A percentile compares a stretch with the other conserved stretches of the same genome.
Evolutionary conservation across 2,329 filamentous ascomycete species (phyloP).

Genomic region (Fusarium caatingaense): DNA sequence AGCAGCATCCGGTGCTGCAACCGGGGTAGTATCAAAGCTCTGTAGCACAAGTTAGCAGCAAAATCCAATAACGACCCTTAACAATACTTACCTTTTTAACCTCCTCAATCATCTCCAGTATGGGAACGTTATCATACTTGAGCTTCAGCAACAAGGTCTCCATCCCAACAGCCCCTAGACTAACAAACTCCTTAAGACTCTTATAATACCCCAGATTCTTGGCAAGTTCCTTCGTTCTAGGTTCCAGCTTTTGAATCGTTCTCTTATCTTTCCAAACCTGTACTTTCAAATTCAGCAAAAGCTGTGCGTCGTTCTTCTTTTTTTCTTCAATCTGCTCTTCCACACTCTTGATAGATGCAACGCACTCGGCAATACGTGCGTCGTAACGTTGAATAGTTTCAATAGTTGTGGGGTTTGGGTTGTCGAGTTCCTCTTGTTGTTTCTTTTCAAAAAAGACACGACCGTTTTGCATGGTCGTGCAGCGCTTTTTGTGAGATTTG

Average conservation of each 20-base stretch:
- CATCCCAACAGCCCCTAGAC: neutral
- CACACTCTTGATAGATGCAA: accelerated
- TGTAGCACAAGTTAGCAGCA: neutral
- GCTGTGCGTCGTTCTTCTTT: neutral
- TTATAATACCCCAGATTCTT: neutral
- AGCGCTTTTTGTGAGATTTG: neutral
- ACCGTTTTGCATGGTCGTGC: neutral
- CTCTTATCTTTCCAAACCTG: neutral
- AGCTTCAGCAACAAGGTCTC: neutral
- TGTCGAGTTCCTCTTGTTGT: accelerated
- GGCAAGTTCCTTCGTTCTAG: neutral
- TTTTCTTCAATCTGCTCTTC: neutral
- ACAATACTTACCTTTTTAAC: neutral
- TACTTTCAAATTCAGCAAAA: neutral
- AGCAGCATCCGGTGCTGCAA: neutral
- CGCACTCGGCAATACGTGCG: neutral
- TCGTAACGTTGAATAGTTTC: neutral
- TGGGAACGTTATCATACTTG: neutral
- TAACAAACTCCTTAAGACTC: neutral
- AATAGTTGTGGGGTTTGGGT: neutral
- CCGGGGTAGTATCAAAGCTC: neutral
- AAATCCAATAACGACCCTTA: accelerated
- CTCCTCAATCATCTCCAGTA: neutral
- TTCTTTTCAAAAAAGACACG: neutral
- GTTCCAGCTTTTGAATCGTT: neutral